phyloP scores from a whole-genome alignment of 1,284 basidiomycete genomes.

The Leccinum proliferum region DNA sequence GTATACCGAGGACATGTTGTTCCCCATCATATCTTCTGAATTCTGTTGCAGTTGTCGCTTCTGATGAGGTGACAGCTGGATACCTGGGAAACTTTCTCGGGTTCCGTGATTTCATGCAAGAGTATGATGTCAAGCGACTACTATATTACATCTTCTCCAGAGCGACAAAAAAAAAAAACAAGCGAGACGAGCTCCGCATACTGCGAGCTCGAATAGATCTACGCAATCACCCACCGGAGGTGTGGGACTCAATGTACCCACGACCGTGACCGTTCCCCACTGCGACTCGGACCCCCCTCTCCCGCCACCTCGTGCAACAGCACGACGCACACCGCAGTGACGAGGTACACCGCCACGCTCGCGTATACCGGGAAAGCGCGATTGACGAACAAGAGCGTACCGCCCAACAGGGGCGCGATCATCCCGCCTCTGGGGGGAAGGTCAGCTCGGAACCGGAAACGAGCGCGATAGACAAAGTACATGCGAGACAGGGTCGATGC shows the following conservation, averaged over 20 bases:
- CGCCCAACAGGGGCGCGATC: conserved; percentile 84
- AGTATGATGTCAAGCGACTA: too few species aligned
- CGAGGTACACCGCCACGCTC: conserved; percentile 64
- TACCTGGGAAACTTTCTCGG: too few species aligned
- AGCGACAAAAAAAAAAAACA: neutral
- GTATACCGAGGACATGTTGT: too few species aligned
- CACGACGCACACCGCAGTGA: conserved; percentile 66
- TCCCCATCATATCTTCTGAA: too few species aligned
- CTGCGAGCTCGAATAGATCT: neutral
- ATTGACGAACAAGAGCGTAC: conserved; percentile 69
- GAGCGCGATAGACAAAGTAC: conserved; percentile 32
- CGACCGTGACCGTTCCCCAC: neutral
- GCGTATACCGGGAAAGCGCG: conserved; percentile 76
- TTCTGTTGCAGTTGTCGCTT: too few species aligned
- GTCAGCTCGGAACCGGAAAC: neutral
- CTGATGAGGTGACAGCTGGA: too few species aligned
- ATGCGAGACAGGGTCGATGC: conserved; percentile 87
- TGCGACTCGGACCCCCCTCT: neutral
- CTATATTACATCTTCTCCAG: neutral
- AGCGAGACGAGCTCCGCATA: neutral
- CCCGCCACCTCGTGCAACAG: conserved; percentile 41
- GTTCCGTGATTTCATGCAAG: too few species aligned
- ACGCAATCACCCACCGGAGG: neutral
- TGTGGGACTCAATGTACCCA: neutral
- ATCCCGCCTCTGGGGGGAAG: conserved; percentile 70